Conservation (phyloP, 768 basidiomycete genomes). For the Leccinum fibrillosum region DNA sequence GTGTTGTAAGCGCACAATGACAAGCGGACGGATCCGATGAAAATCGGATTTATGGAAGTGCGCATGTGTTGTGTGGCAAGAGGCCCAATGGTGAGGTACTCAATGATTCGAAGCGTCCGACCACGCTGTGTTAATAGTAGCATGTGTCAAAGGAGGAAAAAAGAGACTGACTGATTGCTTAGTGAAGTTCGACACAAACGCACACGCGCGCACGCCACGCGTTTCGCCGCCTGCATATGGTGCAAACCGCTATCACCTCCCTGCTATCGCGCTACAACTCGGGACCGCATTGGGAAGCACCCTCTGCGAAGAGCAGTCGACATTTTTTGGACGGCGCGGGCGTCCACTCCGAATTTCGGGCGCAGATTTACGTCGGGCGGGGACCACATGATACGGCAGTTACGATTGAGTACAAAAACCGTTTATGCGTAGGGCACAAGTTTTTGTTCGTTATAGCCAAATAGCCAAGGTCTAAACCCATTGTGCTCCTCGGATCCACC, state of each 20-base stretch:
- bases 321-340: not conserved
- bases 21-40: not conserved
- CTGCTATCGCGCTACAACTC: not conserved
- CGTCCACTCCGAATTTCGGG: not conserved
- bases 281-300: not conserved
- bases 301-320: not conserved
- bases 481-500: not conserved
- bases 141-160: not conserved
- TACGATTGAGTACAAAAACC: not conserved
- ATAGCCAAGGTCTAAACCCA: not conserved
- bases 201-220: not conserved
- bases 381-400: not conserved
- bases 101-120: not conserved
- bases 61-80: not conserved
- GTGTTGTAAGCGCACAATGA: not conserved
- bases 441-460: not conserved
- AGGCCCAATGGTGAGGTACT: not conserved
- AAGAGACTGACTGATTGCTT: not conserved
- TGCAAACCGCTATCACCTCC: not conserved
- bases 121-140: not conserved
- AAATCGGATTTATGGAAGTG: not conserved
- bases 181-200: not conserved
- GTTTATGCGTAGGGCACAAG: not conserved
- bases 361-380: not conserved
- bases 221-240: not conserved